Percentiles rank a stretch among this genome's conserved stretches.
These are phyloP conservation scores for Gryganskiella cystojenkinii DNA, from an alignment of 192 early-diverging fungal species.

Conservation along the genomic window DNA sequence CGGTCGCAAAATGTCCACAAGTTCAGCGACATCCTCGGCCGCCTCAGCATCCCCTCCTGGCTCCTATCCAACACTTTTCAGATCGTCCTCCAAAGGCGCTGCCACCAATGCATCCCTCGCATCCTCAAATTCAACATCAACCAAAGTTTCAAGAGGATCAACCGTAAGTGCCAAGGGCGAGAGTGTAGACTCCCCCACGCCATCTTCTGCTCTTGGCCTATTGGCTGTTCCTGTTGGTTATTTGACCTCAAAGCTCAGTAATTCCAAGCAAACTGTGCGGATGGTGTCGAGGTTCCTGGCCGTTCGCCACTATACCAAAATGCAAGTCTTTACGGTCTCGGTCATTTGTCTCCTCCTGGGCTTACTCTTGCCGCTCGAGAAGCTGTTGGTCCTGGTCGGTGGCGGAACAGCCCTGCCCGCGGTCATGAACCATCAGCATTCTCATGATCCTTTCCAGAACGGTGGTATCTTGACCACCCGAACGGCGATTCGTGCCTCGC, in stretches of 20 bases:
- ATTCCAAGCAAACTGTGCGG: slow-evolving; percentile 28
- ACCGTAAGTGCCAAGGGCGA: neutral
- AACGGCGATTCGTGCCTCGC: too few species aligned
- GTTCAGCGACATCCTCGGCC: slow-evolving; percentile 16
- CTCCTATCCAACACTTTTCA: slow-evolving; percentile 39
- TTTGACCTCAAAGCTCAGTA: slow-evolving; percentile 24
- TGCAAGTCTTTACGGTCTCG: slow-evolving; percentile 55
- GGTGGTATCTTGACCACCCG: too few species aligned
- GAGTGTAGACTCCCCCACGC: neutral
- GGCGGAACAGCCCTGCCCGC: neutral
- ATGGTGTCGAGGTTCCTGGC: slow-evolving; percentile 37
- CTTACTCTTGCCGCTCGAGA: slow-evolving; percentile 53
- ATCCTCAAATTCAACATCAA: slow-evolving; percentile 10
- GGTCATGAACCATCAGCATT: neutral
- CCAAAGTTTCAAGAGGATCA: neutral
- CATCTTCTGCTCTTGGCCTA: neutral
- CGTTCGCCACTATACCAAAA: slow-evolving; percentile 52
- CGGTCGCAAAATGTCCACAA: slow-evolving; percentile 29
- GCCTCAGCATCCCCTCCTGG: slow-evolving; percentile 32
- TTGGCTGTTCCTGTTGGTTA: slow-evolving; percentile 7
- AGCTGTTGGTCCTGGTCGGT: slow-evolving; percentile 26
- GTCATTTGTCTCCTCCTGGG: slow-evolving; percentile 53
- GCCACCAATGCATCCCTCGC: slow-evolving; percentile 1
- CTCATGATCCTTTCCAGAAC: neutral
- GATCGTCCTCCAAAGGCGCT: slow-evolving; percentile 11